Conservation (phyloP, 106 monocot genomes). For the Dendrobium huoshanense region DNA sequence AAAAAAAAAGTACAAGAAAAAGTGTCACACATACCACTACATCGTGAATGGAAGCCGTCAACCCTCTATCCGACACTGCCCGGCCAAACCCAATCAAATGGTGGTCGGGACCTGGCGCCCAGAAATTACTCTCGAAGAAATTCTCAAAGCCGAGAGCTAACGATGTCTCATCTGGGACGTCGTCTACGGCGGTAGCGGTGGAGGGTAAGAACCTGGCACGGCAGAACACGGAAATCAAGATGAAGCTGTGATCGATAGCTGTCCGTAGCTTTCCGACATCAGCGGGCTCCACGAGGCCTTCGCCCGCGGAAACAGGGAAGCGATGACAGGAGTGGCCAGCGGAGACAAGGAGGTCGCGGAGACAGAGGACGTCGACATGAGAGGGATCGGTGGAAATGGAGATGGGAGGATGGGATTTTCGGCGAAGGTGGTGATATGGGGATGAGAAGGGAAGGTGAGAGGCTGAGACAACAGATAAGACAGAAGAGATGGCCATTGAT, state of each 20-base stretch:
- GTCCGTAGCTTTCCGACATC: slow-evolving; percentile 44
- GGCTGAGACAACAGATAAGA: slow-evolving; percentile 6
- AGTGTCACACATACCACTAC: slow-evolving; percentile 54
- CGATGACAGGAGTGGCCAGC: slow-evolving; percentile 59
- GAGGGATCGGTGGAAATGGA: slow-evolving; percentile 56
- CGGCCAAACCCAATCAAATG: slow-evolving; percentile 79
- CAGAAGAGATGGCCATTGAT: slow-evolving; percentile 4
- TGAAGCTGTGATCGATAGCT: slow-evolving; percentile 57
- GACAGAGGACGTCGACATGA: slow-evolving; percentile 40
- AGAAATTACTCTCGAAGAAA: slow-evolving; percentile 30
- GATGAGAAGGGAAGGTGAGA: slow-evolving; percentile 5
- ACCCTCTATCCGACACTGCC: slow-evolving; percentile 70
- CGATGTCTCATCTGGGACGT: background rate
- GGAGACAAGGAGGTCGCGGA: slow-evolving; percentile 53
- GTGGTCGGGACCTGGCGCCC: slow-evolving; percentile 19
- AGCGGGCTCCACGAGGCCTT: slow-evolving; percentile 35
- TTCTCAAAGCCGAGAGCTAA: slow-evolving; percentile 28
- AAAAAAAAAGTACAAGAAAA: background rate
- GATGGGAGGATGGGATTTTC: slow-evolving; percentile 43
- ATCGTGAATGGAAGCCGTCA: slow-evolving; percentile 93
- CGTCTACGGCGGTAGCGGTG: background rate
- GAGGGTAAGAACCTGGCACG: slow-evolving; percentile 18
- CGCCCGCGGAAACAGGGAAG: slow-evolving; percentile 34
- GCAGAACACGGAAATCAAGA: slow-evolving; percentile 76
- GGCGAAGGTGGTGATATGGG: slow-evolving; percentile 5